phyloP scores from a whole-genome alignment of 148 eudicot genomes.

The Chenopodium suecicum region DNA sequence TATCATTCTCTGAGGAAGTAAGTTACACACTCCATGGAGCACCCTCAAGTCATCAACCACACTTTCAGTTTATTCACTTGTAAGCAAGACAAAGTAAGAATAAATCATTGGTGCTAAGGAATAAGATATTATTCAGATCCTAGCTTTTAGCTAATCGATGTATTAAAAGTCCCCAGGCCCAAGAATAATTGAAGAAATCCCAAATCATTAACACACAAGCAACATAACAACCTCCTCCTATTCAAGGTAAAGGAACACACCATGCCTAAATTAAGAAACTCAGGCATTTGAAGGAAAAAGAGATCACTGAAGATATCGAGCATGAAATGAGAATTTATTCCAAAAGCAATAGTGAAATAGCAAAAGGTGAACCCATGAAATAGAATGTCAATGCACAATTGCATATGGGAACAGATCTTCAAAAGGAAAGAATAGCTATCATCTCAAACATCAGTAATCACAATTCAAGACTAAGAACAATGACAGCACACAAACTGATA shows the following conservation, averaged over 20 bases:
- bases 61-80: not conserved
- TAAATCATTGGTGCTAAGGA: not conserved
- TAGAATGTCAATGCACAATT: not conserved
- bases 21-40: not conserved
- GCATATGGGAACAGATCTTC: not conserved
- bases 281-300: not conserved
- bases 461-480: not conserved
- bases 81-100: not conserved
- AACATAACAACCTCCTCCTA: not conserved
- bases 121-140: not conserved
- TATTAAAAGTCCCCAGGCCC: not conserved
- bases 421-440: not conserved
- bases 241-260: not conserved
- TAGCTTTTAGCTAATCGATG: not conserved
- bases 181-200: not conserved
- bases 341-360: not conserved
- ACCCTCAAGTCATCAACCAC: not conserved
- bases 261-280: not conserved
- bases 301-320: not conserved
- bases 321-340: not conserved
- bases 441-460: not conserved
- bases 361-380: no score
- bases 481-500: not conserved
- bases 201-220: not conserved
- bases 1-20: not conserved